Evolutionary conservation across 2,329 filamentous ascomycete species (phyloP), one percentile per base, ranked within the genome.

Genomic region (Hymenotorrendiella dingleyae): DNA sequence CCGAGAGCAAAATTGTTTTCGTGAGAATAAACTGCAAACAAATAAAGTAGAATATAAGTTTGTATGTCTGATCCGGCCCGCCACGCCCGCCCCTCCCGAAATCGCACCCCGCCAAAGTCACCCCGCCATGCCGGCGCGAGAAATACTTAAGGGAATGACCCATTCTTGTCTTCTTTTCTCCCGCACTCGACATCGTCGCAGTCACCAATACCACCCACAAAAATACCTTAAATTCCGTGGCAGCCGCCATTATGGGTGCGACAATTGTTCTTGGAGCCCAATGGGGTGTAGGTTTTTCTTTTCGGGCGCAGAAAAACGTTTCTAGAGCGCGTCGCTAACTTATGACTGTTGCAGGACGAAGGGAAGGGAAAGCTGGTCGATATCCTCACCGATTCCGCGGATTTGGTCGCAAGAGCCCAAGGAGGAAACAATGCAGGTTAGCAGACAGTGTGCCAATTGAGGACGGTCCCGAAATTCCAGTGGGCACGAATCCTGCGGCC

Each of bases 291-390:
- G 14, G 35, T 23, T 19, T 21, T 40, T 29, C 30, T 38, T 28
- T 10, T 12, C n/a, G 20, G n/a, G n/a, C 14, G 8, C 10, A 19
- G 26, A 17, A 23, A 24, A n/a, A n/a, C n/a, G n/a, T n/a, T n/a
- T n/a, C 20, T 10, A 12, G 17, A 27, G 24, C 9, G 17, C 12
- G 20, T 28, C 17, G 19, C 22, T 12, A 34, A 26, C 32, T 22
- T 21, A 22, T 40, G 4, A 28, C 29, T 28, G 17, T 3, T 16
- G 14, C 19, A 41, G 16, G 40, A 45, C 22, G 33, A 51, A 39
- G 61, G 58, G 40, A 76, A 78, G 61, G 76, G 75, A 49, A 79
- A 79, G 60, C 71, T 80, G 43, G 72, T 75, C 54, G 76, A 74
- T 55, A 71, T 74, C 47, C 65, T 73, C 42, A 67, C 63, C 47